Percentiles rank a stretch among this genome's conserved stretches.
Evolutionary conservation across 2,329 filamentous ascomycete species (phyloP).

Genomic region (Epichloe amarillans): DNA sequence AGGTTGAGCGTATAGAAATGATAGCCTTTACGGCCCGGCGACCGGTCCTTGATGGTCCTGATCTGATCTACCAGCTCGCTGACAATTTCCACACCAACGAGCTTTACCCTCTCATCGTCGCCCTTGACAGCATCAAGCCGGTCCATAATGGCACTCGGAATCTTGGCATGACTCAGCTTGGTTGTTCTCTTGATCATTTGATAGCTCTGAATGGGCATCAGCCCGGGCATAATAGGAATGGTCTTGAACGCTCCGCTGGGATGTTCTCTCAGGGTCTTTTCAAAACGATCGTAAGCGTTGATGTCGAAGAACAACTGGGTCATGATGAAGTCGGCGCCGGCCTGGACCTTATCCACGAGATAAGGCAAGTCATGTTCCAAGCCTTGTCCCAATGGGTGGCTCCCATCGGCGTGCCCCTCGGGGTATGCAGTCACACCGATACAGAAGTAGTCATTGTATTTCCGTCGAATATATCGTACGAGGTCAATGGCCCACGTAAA

Average conservation of each 20-base stretch:
- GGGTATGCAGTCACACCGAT: constrained; percentile 91
- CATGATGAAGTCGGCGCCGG: constrained; percentile 96
- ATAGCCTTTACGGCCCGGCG: constrained; percentile 59
- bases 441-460: constrained; percentile 90
- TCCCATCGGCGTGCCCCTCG: constrained; percentile 87
- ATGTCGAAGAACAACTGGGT: constrained; percentile 95
- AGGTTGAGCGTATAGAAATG: constrained; percentile 97
- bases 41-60: constrained; percentile 46
- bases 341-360: constrained; percentile 77
- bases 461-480: constrained; percentile 74
- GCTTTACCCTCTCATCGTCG: constrained; percentile 72
- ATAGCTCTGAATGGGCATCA: constrained; percentile 97
- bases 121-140: constrained; percentile 61
- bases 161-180: constrained; percentile 79
- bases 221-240: constrained; percentile 80
- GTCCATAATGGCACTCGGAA: constrained; percentile 58
- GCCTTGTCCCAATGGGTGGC: constrained; percentile 57
- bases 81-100: constrained; percentile 67
- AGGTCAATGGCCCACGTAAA: constrained; percentile 85
- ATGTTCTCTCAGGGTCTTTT: constrained; percentile 62
- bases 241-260: constrained; percentile 73
- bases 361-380: constrained; percentile 75
- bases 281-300: constrained; percentile 68
- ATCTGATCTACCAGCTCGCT: constrained; percentile 73
- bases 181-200: constrained; percentile 89